Evolutionary conservation across 2,329 filamentous ascomycete species (phyloP), one percentile per base, ranked within the genome.

Genomic region (Colletotrichum horii): DNA sequence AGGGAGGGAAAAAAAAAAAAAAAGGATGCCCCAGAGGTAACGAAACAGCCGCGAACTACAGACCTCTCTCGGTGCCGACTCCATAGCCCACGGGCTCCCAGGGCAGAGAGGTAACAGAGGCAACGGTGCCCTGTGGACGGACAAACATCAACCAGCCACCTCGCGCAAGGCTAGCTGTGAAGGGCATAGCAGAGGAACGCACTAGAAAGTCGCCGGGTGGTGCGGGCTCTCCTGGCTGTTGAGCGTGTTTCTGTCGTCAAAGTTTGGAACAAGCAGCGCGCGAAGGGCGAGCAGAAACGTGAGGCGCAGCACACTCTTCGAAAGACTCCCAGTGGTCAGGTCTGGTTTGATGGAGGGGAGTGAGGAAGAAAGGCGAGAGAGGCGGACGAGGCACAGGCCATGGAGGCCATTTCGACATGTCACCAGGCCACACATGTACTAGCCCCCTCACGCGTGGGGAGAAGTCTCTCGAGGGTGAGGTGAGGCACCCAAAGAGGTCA

Each of bases 181-280:
- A 38, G 15, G 69, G 58, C 64, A 73, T 68, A 56, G 55, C 55
- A 73, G 70, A 73, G 70, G 58, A 75, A 73, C 69, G 56, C 73
- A 70, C 73, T 75, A 75, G 73, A 75, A 75, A 73, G 70, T 58
- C 32, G 34, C 56, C 70, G 64, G 58, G 38, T 52, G 62, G 68
- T 66, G 72, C 55, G 55, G 61, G 22, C 38, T 34, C 36, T 30
- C 65, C 43, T 48, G 38, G 48, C 48, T 65, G 36, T 38, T 15
- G 52, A 55, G 61, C 14, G 36, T 61, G 66, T 70, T 48, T 60
- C 66, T 34, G 38, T 65, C 58, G 58, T 19, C 36, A n/a, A 65
- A 69, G 55, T 36, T 22, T 64, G 56, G 64, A 24, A 68, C 34
- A 48, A 24, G 32, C 8, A 48, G 19, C 60, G 64, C 34, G 55